Evolutionary conservation across 257 asterid genomes (phyloP), one percentile per base, ranked within the genome.

Genomic region (Oldenlandia corymbosa): DNA sequence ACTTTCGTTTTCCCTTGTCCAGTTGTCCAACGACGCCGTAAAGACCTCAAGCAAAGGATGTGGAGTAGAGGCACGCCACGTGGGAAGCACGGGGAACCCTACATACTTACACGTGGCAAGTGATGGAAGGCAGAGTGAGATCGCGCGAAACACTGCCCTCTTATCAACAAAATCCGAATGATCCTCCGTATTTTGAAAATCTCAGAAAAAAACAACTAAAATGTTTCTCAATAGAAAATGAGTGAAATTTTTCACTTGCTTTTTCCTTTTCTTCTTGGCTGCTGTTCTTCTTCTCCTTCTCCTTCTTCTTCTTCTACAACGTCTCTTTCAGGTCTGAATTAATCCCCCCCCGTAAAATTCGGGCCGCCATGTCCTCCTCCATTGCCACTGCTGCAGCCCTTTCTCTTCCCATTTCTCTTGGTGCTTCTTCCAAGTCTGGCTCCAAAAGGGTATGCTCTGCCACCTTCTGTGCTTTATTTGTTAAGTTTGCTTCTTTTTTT

Each of bases 341-440:
- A 12, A 43, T 47, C 13, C 43, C n/a, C n/a, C n/a, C n/a, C n/a
- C n/a, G n/a, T n/a, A n/a, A n/a, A n/a, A n/a, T 5, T 39, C 45
- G 30, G 13, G 43, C 46, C 26, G 78, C 78, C 83, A 92, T 92
- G 98, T 73, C 87, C 86, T 77, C 96, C 80, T 77, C 94, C 79
- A 82, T 85, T 79, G 95, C 98, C 46, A 76, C 95, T 6, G 91
- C 95, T 69, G 81, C 91, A 49, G 91, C 91, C 64, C 95, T 92
- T 7, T 70, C 86, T 23, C 87, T 92, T 37, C 97, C 98, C 1
- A 74, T 85, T 69, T 76, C 97, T 31, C 64, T 69, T 10, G 62
- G 74, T 32, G 84, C 84, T 24, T 83, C 95, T 18, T 57, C 82
- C 10, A 87, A 84, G 79, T 74, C 71, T 57, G 43, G 20, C 80